Evolutionary conservation across 2,329 filamentous ascomycete genomes (phyloP), one percentile per base, ranked within the genome.

Genomic region (Pestalotiopsis sp.): DNA sequence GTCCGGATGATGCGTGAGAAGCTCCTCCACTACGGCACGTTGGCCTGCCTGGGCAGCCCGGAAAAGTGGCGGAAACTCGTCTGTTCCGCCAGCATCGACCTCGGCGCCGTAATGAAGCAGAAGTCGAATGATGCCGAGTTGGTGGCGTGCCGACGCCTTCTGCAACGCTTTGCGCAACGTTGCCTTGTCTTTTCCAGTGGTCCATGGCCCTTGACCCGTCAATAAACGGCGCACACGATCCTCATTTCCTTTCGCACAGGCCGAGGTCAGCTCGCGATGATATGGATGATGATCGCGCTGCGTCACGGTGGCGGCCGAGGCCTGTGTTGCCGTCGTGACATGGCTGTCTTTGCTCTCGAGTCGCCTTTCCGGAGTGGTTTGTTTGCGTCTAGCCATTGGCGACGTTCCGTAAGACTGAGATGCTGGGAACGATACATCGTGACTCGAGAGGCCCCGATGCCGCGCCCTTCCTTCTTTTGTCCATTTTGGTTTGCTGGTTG

Each of bases 81-180:
- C 76, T 5, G 81, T 77, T 49, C 75, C 75, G 25, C 72, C 75
- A 3, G 79, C 71, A 62, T 82, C 77, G 27, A 79, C 71, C 25
- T 80, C 79, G 62, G 81, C 80, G 67, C 81, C 80, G 59, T 78
- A 72, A 9, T 78, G 73, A 65, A 84, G 78, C 17, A 84, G 76
- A 31, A 82, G 75, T 13, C 76, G 76, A 14, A 80, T 74, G 55
- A 83, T 72, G 13, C 74, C 70, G 55, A 81, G 74, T 45, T 77
- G 78, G 58, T 79, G 79, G 41, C 81, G 79, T 5, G 74, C 76
- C 0, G 78, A 78, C 9, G 76, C 77, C 68, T 80, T 81, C 67
- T 81, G 80, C 55, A 82, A 75, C 0, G 79, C 71, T 69, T 80
- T 78, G 65, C 80, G 79, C 25, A 82, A 72, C 3, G 80, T 77